A percentile compares a stretch with the other conserved stretches of the same genome.
Conservation (phyloP, 1,284 basidiomycete genomes). For the Inonotus obliquus region DNA sequence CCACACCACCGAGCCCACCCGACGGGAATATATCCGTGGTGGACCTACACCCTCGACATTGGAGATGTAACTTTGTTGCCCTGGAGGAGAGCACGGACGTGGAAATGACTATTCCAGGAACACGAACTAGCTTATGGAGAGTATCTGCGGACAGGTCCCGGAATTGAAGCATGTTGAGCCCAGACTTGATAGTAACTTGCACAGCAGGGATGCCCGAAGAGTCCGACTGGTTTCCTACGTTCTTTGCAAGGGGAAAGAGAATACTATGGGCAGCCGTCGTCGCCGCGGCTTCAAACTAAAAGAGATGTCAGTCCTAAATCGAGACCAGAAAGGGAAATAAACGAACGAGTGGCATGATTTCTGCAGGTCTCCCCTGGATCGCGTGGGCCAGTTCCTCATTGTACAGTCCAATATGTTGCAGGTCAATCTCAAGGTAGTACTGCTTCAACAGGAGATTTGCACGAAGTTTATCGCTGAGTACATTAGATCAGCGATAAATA, state of each 20-base stretch:
- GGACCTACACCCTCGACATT: slow-evolving; percentile 88
- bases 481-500: slow-evolving; percentile 6
- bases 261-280: slow-evolving; percentile 78
- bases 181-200: slow-evolving; percentile 86
- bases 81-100: slow-evolving; percentile 92
- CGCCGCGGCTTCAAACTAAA: slow-evolving; percentile 85
- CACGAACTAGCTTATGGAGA: slow-evolving; percentile 92
- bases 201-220: slow-evolving; percentile 73
- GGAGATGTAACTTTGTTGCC: slow-evolving; percentile 87
- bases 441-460: slow-evolving; percentile 89
- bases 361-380: slow-evolving; percentile 85
- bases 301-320: background rate
- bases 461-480: slow-evolving; percentile 78
- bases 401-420: slow-evolving; percentile 87
- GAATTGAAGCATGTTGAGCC: slow-evolving; percentile 91
- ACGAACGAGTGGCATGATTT: slow-evolving; percentile 82
- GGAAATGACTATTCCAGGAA: slow-evolving; percentile 98
- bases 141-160: slow-evolving; percentile 90
- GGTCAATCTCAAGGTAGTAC: slow-evolving; percentile 88
- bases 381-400: slow-evolving; percentile 92
- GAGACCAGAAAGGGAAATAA: background rate
- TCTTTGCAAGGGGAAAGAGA: slow-evolving; percentile 62
- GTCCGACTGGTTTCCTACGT: slow-evolving; percentile 48
- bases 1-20: slow-evolving; percentile 84
- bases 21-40: slow-evolving; percentile 80